Conservation (phyloP, 371 early-diverging fungal species). For the Apophysomyces trapeziformis region DNA sequence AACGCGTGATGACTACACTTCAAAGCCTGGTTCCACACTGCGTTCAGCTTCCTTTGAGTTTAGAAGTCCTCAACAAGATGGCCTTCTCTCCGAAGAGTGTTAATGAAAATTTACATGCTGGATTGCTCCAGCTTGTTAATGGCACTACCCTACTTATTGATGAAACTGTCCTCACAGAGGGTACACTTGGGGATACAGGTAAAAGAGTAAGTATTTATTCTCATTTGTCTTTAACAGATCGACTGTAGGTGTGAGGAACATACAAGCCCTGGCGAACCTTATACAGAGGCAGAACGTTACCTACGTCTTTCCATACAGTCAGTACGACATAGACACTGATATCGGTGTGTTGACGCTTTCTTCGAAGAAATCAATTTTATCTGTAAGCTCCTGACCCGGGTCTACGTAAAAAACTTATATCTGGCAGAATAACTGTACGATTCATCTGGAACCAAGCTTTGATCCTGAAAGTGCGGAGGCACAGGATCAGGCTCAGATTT, state of each 20-base stretch:
- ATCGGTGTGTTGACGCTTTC: slow-evolving; percentile 57
- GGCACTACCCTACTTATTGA: slow-evolving; percentile 63
- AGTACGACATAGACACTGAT: slow-evolving; percentile 66
- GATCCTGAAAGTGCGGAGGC: slow-evolving; percentile 15
- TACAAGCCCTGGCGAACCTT: slow-evolving; percentile 58
- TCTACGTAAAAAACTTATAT: background rate
- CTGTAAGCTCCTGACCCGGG: slow-evolving; percentile 40
- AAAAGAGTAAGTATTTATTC: background rate
- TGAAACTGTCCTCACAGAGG: slow-evolving; percentile 68
- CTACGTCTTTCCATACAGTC: slow-evolving; percentile 65
- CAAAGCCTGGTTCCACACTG: slow-evolving; percentile 48
- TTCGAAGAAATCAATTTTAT: slow-evolving; percentile 58
- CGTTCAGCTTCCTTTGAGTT: slow-evolving; percentile 53
- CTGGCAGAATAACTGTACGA: slow-evolving; percentile 50
- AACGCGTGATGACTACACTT: slow-evolving; percentile 28
- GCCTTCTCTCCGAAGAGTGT: slow-evolving; percentile 57
- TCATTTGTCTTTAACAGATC: background rate
- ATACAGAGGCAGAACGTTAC: slow-evolving; percentile 58
- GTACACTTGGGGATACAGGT: slow-evolving; percentile 61
- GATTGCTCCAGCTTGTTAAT: slow-evolving; percentile 60
- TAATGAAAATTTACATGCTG: slow-evolving; percentile 56
- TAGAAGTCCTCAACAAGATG: slow-evolving; percentile 53
- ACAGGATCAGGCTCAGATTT: slow-evolving; percentile 15
- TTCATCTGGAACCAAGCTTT: slow-evolving; percentile 38
- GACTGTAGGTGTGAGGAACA: slow-evolving; percentile 59